Base-by-base conservation (phyloP, 2,329 filamentous ascomycete species). In the Fusarium coicis region DNA sequence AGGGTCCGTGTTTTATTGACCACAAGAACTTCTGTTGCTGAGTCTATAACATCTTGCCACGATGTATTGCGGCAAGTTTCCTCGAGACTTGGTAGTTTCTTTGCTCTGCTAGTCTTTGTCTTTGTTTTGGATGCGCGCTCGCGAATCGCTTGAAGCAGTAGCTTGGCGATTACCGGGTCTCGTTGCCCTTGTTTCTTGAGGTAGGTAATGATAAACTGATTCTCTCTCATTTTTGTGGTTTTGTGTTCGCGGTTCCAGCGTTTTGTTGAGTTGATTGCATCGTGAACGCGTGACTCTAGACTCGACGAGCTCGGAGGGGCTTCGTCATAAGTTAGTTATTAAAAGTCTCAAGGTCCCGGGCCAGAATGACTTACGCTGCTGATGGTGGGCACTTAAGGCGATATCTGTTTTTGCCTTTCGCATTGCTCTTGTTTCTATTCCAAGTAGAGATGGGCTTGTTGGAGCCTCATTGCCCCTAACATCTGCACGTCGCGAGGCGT, bases 211-310 rank as follows among this genome's bases (percentile, higher is more conserved):
- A 75, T 74, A 55, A 83, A 84, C 15, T 67, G 61, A 21, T 73
- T 74, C 37, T 83, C 81, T n/a, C 68, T 39, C 44, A 78, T 68
- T 32, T 44, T 52, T 5, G 81, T 83, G 10, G 72, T 78, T 59
- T 83, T 83, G 74, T 81, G 80, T 36, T 83, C 81, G 34, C 76
- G 76, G 68, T 84, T 81, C 82, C 82, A 84, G 43, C 82, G 80
- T 46, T 80, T 79, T 16, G 82, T 83, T 1, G 82, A 83, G 57
- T 73, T 74, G 64, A 83, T 77, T 23, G 80, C 68, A 42, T 83
- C 81, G n/a, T 76, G 66, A 49, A 84, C 80, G 42, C 82, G 81
- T 8, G 56, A 55, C 10, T 74, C 72, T 46, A 69, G 56, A 19
- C 61, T 56, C 15, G 47, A 56, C 15, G 42, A 50, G 21, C 18